Evolutionary conservation across 2,329 filamentous ascomycete species (phyloP), one percentile per base, ranked within the genome.

Genomic region (Cladophialophora exuberans): DNA sequence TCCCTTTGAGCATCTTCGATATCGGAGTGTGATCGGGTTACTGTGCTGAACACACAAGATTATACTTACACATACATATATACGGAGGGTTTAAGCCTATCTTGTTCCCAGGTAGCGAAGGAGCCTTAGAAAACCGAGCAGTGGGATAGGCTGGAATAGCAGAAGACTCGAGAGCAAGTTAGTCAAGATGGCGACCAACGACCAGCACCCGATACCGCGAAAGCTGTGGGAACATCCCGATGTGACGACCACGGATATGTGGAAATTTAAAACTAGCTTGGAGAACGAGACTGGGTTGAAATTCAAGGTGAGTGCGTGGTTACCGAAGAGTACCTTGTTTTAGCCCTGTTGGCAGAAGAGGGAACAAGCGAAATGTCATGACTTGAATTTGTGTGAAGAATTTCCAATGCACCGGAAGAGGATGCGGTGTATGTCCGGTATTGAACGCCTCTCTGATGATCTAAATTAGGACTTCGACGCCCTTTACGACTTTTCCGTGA

Each of bases 381-480:
- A n/a, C n/a, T n/a, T n/a, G n/a, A n/a, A n/a, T n/a, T 26, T 25
- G 10, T 9, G 15, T 30, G 25, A 5, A n/a, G 44, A 17, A 3
- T 36, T 23, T 38, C 13, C 3, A 13, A 23, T 26, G 13, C n/a
- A 25, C 13, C 15, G 3, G 33, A 25, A n/a, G 10, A 5, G 9
- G 11, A 3, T 23, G 3, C 11, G 10, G 9, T 23, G 6, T 17
- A 2, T 47, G n/a, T n/a, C n/a, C n/a, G n/a, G n/a, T n/a, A n/a
- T n/a, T n/a, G n/a, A n/a, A n/a, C n/a, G n/a, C n/a, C n/a, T n/a
- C n/a, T n/a, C n/a, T n/a, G n/a, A n/a, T n/a, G n/a, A n/a, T n/a
- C n/a, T n/a, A n/a, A n/a, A n/a, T n/a, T n/a, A 88, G 80, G 84
- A 79, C 2, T 94, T 87, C 68, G 71, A 81, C 48, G 85, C 90